Evolutionary conservation across 768 basidiomycete genomes (phyloP), one percentile per base, ranked within the genome.

Genomic region (Trametes sanguinea): DNA sequence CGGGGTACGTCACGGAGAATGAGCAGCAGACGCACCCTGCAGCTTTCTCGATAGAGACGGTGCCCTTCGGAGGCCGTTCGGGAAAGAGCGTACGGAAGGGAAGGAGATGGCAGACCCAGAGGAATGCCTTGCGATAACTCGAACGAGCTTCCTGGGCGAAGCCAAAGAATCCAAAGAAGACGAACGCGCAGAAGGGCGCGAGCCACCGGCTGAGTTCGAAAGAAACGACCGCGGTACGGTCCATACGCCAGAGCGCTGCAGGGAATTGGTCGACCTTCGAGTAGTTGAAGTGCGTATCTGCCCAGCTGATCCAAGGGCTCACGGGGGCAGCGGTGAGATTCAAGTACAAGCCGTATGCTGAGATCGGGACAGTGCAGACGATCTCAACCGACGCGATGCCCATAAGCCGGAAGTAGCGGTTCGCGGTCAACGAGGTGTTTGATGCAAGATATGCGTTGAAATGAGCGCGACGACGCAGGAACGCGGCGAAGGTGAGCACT

Each of bases 371-470:
- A 10, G 76, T 76, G 63, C 77, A 75, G 4, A 77, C 11, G 54
- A 85, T 78, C 47, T 85, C 78, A 4, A 72, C 66, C 13, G 78
- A 51, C 1, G 85, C 77, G 65, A 90, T 75, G 3, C 76, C 76
- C 57, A 87, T 80, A 17, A 91, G 81, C 1, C 89, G 83, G 22
- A 89, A 66, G 66, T 88, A 90, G 27, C 80, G 77, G 32, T 47
- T 70, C 40, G 57, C 43, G 10, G 64, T 68, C 11, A 73, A 22
- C 3, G 65, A 62, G 6, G 51, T 35, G n/a, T 37, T 59, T 6
- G 71, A 75, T 50, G 66, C 67, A 6, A 85, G 72, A 33, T 84
- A 76, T 29, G 72, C 64, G 17, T 73, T 71, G 69, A 89, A 86
- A 22, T 80, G 76, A 2, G 81, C 63, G 1, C 86, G 81, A 0